phyloP scores from a whole-genome alignment of 1,284 basidiomycete species.

The Irpex sp. region DNA sequence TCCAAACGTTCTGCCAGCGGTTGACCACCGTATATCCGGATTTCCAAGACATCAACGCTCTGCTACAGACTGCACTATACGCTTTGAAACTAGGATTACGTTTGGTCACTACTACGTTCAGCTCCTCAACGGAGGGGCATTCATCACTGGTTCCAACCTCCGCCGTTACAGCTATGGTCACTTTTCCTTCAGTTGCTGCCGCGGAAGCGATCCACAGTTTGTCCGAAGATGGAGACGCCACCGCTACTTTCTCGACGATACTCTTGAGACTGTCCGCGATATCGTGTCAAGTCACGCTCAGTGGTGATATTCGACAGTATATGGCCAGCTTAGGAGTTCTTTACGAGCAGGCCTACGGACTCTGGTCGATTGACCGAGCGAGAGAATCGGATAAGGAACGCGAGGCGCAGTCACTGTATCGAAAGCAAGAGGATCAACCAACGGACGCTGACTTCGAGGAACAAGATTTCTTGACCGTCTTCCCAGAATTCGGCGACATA shows the following conservation, averaged over 20 bases:
- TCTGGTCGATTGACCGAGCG: constrained; percentile 84
- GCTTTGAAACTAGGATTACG: constrained; percentile 78
- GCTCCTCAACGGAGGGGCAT: constrained; percentile 5
- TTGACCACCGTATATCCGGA: constrained; percentile 55
- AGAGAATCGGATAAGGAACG: constrained; percentile 64
- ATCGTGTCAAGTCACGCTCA: constrained; percentile 38
- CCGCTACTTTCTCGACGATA: constrained; percentile 30
- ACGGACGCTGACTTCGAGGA: constrained; percentile 79
- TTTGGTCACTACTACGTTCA: constrained; percentile 37
- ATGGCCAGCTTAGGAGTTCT: constrained; percentile 39
- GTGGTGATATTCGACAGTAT: constrained; percentile 28
- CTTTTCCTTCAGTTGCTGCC: constrained; percentile 52
- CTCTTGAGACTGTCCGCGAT: constrained; percentile 52
- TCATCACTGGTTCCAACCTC: neutral
- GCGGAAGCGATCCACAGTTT: constrained; percentile 32
- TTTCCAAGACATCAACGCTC: constrained; percentile 67
- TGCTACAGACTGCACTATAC: constrained; percentile 64
- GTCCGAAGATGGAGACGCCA: constrained; percentile 4
- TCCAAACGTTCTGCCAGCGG: constrained; percentile 60
- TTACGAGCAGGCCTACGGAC: constrained; percentile 73
- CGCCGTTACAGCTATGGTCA: constrained; percentile 36
- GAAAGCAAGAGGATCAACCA: constrained; percentile 57
- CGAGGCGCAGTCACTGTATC: constrained; percentile 79
- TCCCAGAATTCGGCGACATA: constrained; percentile 79
- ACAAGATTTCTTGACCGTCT: constrained; percentile 77